These are phyloP conservation scores for Stipa capillata DNA, from an alignment of 176 grass and related monocot genomes.

Conservation along the genomic window DNA sequence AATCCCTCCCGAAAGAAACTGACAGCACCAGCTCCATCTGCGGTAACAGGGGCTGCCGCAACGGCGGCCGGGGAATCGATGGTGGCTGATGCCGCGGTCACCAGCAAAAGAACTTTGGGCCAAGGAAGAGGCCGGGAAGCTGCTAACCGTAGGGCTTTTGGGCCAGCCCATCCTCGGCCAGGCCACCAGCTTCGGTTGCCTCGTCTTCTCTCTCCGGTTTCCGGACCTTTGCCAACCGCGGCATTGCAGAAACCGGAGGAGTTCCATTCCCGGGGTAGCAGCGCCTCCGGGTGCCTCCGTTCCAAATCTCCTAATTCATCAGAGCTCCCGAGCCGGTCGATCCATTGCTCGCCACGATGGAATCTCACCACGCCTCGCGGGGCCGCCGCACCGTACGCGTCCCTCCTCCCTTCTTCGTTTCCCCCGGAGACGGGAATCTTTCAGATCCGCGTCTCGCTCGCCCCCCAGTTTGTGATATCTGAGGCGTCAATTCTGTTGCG, in stretches of 20 bases:
- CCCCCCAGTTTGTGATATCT: neutral
- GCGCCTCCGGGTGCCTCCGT: neutral
- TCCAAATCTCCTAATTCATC: neutral
- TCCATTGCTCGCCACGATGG: conserved; percentile 28
- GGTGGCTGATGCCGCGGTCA: too few species aligned
- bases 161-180: too few species aligned
- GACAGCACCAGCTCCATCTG: too few species aligned
- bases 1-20: too few species aligned
- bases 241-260: conserved; percentile 3
- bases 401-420: too few species aligned
- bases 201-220: too few species aligned
- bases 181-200: too few species aligned
- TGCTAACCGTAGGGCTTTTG: too few species aligned
- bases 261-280: neutral
- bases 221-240: neutral
- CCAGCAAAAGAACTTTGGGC: too few species aligned
- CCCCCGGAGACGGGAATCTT: neutral
- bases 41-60: too few species aligned
- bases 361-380: conserved; percentile 54
- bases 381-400: conserved; percentile 58
- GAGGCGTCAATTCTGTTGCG: neutral
- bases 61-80: too few species aligned
- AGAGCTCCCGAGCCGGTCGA: neutral
- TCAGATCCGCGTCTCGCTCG: conserved; percentile 22
- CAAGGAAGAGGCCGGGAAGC: too few species aligned